These are phyloP conservation scores for Pseudopyrenochaeta lycopersici DNA, from an alignment of 2,329 filamentous ascomycete genomes.

Conservation along the genomic window DNA sequence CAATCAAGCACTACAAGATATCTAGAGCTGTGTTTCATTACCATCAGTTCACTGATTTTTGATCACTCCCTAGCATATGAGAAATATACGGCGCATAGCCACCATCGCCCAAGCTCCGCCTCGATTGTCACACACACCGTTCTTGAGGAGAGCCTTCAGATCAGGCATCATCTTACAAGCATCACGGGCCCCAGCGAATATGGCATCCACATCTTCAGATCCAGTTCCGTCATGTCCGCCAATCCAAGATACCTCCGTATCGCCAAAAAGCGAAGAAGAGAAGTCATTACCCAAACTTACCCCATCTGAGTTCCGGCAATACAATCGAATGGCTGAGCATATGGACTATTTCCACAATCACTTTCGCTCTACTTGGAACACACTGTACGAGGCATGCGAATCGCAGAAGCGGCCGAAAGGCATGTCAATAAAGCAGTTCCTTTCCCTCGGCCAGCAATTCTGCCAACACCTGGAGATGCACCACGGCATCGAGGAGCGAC, in stretches of 20 bases:
- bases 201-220: slow-evolving; percentile 5
- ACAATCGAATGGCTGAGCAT: slow-evolving; percentile 76
- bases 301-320: slow-evolving; percentile 71
- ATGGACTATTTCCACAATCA: slow-evolving; percentile 72
- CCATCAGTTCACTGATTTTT: not conserved
- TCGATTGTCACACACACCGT: not conserved
- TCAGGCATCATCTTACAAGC: slow-evolving; percentile 2
- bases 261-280: slow-evolving; percentile 23
- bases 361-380: slow-evolving; percentile 67
- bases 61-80: slow-evolving; percentile 6
- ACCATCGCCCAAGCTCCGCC: slow-evolving; percentile 4
- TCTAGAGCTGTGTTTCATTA: not conserved
- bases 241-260: slow-evolving; percentile 1
- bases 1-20: slow-evolving; percentile 14
- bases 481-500: slow-evolving; percentile 82
- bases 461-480: slow-evolving; percentile 75
- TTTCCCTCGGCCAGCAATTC: slow-evolving; percentile 74
- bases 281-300: slow-evolving; percentile 69
- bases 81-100: slow-evolving; percentile 6
- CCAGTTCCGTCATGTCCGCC: slow-evolving; percentile 4
- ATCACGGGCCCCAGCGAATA: slow-evolving; percentile 1
- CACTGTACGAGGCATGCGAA: slow-evolving; percentile 72
- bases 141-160: not conserved
- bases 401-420: slow-evolving; percentile 66
- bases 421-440: slow-evolving; percentile 74